Evolutionary conservation across 164 flowering plant species (phyloP), one percentile per base, ranked within the genome.

Genomic region (Cinnamomum micranthum): DNA sequence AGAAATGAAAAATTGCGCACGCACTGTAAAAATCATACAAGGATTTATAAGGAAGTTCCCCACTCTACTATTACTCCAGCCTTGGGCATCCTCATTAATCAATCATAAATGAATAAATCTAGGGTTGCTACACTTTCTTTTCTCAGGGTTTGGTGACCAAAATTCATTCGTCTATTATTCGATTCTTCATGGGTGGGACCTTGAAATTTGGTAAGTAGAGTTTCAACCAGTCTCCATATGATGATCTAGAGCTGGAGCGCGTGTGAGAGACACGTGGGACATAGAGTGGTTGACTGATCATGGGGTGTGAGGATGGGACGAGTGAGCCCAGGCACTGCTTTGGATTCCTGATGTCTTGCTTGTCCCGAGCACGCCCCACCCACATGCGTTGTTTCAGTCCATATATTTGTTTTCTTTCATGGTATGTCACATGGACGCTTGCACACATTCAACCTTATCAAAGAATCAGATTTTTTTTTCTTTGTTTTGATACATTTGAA

Each of bases 331-430:
- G 27, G 6, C 35, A 66, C 14, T 15, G 69, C 69, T 5, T 66
- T 28, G 69, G 69, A 66, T 66, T 66, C 69, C 41, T 64, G 28
- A 5, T 14, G 28, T 28, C 31, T 31, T 66, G 69, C 47, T 66
- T 66, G 41, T 66, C 20, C 69, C 9, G 22, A 13, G 69, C 69
- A 27, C 17, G 69, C 35, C 69, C 69, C 69, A 66, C 69, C 69
- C 47, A 27, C 69, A 27, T 31, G 69, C 27, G 47, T 24, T n/a
- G 69, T 31, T 28, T 66, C 69, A 17, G 31, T 55, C 60, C n/a
- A 55, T 55, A 55, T 41, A 41, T 41, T 55, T 55, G 60, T 55
- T 15, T 55, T 55, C 60, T 55, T 20, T 15, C 31, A 66, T 27
- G 33, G 69, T 64, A 22, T 64, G 67, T 64, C 67, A 64, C 25